Conservation (phyloP, 164 flowering plant genomes). For the Vitis vinifera region DNA sequence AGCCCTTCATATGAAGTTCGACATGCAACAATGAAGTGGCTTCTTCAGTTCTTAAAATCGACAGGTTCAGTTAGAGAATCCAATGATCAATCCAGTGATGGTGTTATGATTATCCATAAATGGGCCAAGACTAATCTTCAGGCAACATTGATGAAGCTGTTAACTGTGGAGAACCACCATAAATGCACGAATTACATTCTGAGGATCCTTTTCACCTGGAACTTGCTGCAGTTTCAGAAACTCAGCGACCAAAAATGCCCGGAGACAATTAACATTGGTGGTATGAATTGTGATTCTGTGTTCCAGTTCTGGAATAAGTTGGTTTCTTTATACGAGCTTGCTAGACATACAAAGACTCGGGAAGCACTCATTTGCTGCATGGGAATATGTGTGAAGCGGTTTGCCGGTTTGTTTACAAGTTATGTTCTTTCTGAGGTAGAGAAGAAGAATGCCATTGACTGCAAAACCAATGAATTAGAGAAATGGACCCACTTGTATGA, state of each 20-base stretch:
- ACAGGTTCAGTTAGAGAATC: conserved; percentile 16
- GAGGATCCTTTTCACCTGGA: conserved; percentile 76
- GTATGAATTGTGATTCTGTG: conserved; percentile 53
- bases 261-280: conserved; percentile 44
- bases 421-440: conserved; percentile 20
- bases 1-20: conserved; percentile 87
- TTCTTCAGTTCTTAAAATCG: conserved; percentile 52
- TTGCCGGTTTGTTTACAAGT: conserved; percentile 36
- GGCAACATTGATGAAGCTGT: conserved; percentile 44
- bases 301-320: conserved; percentile 67
- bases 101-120: conserved; percentile 22
- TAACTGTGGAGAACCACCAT: conserved; percentile 63
- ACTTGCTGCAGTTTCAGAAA: conserved; percentile 47
- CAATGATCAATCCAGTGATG: conserved; percentile 19
- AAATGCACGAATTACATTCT: conserved; percentile 76
- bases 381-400: conserved; percentile 67
- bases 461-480: conserved; percentile 18
- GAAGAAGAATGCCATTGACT: conserved; percentile 13
- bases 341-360: conserved; percentile 63
- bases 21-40: conserved; percentile 82
- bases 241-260: conserved; percentile 7
- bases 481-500: conserved; percentile 33
- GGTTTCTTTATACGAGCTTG: conserved; percentile 48
- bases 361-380: conserved; percentile 76
- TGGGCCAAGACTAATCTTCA: conserved; percentile 67